phyloP scores from a whole-genome alignment of 2,329 filamentous ascomycete species.

The Neoarthrinium moseri region DNA sequence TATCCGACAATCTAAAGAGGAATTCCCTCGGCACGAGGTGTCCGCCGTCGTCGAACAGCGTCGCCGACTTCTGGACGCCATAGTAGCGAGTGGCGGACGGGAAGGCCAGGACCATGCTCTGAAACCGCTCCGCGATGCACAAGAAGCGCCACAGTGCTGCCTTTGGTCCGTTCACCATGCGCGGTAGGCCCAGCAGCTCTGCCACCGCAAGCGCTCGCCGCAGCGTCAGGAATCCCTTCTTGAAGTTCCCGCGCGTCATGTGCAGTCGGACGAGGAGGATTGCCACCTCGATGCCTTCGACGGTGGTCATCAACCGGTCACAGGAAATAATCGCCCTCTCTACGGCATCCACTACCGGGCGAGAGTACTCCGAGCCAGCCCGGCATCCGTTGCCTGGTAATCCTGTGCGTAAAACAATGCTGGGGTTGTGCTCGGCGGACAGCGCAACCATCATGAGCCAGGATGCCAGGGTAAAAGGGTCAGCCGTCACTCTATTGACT shows the following conservation, averaged over 20 bases:
- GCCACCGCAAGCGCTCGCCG: neutral
- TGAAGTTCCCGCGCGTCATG: neutral
- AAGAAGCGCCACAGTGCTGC: neutral
- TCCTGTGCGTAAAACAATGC: neutral
- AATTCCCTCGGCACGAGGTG: neutral
- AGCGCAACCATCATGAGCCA: conserved; percentile 1
- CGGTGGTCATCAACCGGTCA: neutral
- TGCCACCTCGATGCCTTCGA: neutral
- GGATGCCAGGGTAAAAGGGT: neutral
- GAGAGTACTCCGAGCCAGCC: neutral
- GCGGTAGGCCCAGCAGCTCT: neutral
- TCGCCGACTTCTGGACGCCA: too few relatives aligned
- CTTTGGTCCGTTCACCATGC: neutral
- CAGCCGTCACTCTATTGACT: neutral
- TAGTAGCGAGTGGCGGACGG: neutral
- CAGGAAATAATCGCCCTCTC: neutral
- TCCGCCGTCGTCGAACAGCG: neutral
- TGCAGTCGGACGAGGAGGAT: neutral
- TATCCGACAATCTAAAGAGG: neutral
- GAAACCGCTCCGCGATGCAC: neutral
- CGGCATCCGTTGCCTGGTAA: neutral
- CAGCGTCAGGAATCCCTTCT: neutral
- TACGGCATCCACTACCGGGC: neutral
- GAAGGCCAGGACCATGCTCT: neutral
- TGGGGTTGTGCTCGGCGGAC: neutral